Conservation (phyloP, 805 yeast genomes). For the Yamadazyma phyllophila region DNA sequence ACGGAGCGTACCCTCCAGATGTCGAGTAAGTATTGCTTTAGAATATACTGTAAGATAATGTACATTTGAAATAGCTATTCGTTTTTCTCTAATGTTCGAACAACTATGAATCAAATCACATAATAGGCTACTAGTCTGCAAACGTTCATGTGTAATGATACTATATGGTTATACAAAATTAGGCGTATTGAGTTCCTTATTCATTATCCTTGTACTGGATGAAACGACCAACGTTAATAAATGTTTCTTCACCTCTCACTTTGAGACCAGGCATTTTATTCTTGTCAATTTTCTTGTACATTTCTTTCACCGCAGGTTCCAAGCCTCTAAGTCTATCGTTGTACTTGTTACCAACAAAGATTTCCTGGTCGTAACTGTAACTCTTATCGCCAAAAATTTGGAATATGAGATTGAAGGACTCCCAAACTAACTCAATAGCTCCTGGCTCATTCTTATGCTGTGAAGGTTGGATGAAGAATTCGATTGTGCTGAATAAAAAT, state of each 20-base stretch:
- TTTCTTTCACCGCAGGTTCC: conserved; percentile 17
- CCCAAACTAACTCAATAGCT: conserved; percentile 47
- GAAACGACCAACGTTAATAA: conserved; percentile 68
- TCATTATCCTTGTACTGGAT: conserved; percentile 63
- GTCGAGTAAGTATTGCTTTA: not conserved
- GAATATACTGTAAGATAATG: not conserved
- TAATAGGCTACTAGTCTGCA: too few species aligned
- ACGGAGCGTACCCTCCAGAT: conserved; percentile 5
- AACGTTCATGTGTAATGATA: too few species aligned
- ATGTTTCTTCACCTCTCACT: conserved; percentile 62
- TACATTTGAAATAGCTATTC: not conserved
- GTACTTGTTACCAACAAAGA: conserved; percentile 59
- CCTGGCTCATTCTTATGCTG: conserved; percentile 21
- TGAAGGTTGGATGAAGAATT: conserved; percentile 6
- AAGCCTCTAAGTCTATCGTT: conserved; percentile 28
- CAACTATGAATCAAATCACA: too few species aligned
- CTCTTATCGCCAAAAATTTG: conserved; percentile 77
- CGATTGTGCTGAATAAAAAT: conserved; percentile 35
- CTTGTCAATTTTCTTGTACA: conserved; percentile 30
- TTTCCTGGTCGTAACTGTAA: conserved; percentile 63
- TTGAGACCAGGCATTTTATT: conserved; percentile 57
- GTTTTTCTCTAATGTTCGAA: not conserved
- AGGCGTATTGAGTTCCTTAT: not conserved
- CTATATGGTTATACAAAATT: too few species aligned
- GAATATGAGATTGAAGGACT: conserved; percentile 62